Evolutionary conservation across 2,329 filamentous ascomycete species (phyloP).

Genomic region (Pochonia chlamydosporia): DNA sequence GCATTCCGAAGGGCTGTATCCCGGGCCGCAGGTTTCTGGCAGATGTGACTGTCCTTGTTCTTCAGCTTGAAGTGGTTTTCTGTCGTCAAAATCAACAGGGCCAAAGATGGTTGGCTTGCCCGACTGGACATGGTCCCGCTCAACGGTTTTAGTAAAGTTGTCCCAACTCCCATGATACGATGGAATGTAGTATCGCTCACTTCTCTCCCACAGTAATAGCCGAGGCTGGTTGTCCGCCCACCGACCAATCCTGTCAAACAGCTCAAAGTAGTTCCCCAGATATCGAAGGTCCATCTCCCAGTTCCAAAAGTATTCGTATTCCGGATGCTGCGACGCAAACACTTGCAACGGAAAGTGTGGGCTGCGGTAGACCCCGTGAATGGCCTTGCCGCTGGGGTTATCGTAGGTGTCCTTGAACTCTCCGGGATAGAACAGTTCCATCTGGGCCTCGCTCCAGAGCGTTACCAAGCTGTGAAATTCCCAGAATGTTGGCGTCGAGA

Average conservation of each 20-base stretch:
- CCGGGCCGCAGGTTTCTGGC: conserved; percentile 48
- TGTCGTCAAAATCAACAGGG: conserved; percentile 48
- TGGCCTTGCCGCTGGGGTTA: conserved; percentile 49
- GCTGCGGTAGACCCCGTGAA: conserved; percentile 65
- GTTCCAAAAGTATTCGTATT: conserved; percentile 65
- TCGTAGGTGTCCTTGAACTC: conserved; percentile 64
- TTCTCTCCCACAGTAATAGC: conserved; percentile 71
- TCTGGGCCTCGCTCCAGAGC: conserved; percentile 80
- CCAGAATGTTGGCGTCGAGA: conserved; percentile 58
- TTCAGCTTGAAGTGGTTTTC: conserved; percentile 41
- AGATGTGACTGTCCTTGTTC: conserved; percentile 47
- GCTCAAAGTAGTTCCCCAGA: conserved; percentile 63
- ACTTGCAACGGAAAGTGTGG: conserved; percentile 59
- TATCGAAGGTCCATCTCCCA: conserved; percentile 66
- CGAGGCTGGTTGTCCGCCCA: conserved; percentile 66
- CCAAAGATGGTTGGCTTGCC: conserved; percentile 62
- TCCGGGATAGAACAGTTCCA: conserved; percentile 69
- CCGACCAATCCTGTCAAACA: conserved; percentile 60
- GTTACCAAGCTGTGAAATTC: conserved; percentile 79
- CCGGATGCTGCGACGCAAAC: conserved; percentile 56
- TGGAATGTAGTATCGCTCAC: conserved; percentile 71
- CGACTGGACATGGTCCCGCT: conserved; percentile 50
- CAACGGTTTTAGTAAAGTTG: conserved; percentile 62
- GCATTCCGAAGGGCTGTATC: conserved; percentile 47
- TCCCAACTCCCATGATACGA: conserved; percentile 64